Conservation (phyloP, 1,284 basidiomycete species). For the Ceraceosorus guamensis region DNA sequence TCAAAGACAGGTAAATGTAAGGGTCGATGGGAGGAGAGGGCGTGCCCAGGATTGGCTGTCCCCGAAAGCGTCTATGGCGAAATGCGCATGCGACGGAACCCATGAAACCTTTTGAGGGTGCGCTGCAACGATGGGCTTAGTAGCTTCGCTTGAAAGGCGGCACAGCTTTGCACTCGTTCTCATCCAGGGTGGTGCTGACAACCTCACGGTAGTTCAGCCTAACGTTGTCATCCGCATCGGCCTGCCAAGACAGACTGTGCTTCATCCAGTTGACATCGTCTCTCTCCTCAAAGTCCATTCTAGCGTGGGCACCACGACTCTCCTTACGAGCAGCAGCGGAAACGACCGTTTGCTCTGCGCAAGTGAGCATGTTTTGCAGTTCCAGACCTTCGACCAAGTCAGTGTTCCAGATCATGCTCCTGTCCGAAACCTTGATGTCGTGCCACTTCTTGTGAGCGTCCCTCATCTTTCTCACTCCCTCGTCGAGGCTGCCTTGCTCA, state of each 20-base stretch:
- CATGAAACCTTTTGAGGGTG: no score
- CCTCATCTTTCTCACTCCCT: constrained; percentile 80
- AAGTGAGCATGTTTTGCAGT: constrained; percentile 89
- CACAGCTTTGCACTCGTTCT: constrained; percentile 75
- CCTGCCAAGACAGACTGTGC: constrained; percentile 41
- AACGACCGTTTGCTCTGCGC: constrained; percentile 89
- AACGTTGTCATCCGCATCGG: constrained; percentile 61
- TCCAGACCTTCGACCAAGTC: constrained; percentile 96
- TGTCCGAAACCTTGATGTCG: constrained; percentile 90
- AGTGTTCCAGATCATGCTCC: constrained; percentile 85
- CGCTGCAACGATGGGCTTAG: constrained; percentile 12
- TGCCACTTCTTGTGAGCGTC: constrained; percentile 80
- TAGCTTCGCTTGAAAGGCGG: constrained; percentile 43
- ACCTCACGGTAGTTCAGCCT: constrained; percentile 83
- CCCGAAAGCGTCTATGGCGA: no score
- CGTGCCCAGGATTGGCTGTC: no score
- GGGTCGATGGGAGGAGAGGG: no score
- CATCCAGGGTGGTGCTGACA: constrained; percentile 78
- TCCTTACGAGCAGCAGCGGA: constrained; percentile 93
- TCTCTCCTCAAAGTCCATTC: constrained; percentile 80
- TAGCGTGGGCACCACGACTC: constrained; percentile 92
- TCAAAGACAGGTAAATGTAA: no score
- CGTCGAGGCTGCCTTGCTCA: constrained; percentile 81
- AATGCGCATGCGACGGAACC: no score
- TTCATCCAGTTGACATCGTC: constrained; percentile 60